A percentile compares a stretch with the other conserved stretches of the same genome.
Conservation (phyloP, 345 rosid species). For the Viola odorata region DNA sequence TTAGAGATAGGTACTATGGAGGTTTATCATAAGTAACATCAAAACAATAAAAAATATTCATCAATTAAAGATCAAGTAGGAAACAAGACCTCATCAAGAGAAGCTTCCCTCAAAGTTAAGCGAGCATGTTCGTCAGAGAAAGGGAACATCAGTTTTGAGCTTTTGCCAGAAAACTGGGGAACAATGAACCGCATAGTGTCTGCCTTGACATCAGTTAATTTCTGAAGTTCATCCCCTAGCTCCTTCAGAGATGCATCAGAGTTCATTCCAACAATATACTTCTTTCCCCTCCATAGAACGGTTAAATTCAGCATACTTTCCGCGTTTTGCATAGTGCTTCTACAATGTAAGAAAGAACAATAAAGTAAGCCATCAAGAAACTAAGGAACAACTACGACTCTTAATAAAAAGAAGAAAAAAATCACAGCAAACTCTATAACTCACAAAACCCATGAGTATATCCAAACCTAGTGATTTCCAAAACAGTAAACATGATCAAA, state of each 20-base stretch:
- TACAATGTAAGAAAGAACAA: slow-evolving; percentile 17
- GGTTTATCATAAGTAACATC: too few species aligned
- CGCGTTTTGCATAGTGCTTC: slow-evolving; percentile 30
- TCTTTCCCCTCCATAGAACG: slow-evolving; percentile 71
- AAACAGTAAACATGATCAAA: background rate
- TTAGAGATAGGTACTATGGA: too few species aligned
- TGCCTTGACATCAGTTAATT: slow-evolving; percentile 57
- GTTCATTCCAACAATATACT: slow-evolving; percentile 48
- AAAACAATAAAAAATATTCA: background rate
- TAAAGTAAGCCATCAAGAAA: background rate
- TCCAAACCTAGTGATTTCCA: background rate
- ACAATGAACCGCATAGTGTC: slow-evolving; percentile 74
- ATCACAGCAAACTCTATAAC: background rate
- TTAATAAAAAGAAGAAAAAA: background rate
- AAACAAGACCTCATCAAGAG: slow-evolving; percentile 47
- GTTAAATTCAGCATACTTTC: slow-evolving; percentile 34
- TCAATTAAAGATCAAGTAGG: background rate
- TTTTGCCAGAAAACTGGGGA: slow-evolving; percentile 49
- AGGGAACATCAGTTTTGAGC: slow-evolving; percentile 66
- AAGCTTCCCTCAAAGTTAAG: slow-evolving; percentile 49
- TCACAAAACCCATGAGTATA: background rate
- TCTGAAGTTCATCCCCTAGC: slow-evolving; percentile 65
- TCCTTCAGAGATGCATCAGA: slow-evolving; percentile 48
- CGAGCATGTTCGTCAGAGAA: slow-evolving; percentile 54
- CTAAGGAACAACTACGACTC: background rate